phyloP scores from a whole-genome alignment of 495 filamentous ascomycete genomes.

The Tuber umbilicatum region DNA sequence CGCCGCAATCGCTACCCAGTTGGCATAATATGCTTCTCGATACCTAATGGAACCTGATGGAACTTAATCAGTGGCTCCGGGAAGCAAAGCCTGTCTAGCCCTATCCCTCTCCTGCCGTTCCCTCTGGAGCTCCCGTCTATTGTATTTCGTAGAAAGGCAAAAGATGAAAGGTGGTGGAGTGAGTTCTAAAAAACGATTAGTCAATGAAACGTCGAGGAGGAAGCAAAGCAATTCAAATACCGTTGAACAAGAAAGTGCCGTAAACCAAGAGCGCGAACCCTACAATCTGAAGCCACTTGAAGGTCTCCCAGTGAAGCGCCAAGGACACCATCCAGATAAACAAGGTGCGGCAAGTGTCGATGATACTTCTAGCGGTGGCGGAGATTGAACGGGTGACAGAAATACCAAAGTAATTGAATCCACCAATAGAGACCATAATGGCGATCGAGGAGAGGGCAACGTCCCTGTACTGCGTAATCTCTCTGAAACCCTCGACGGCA shows the following conservation, averaged over 20 bases:
- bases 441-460: conserved; percentile 69
- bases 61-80: not conserved
- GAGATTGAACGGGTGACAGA: conserved; percentile 81
- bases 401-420: conserved; percentile 98
- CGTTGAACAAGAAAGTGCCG: conserved; percentile 95
- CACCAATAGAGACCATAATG: conserved; percentile 97
- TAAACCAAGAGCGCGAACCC: conserved; percentile 89
- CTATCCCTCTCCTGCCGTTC: not conserved
- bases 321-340: conserved; percentile 98
- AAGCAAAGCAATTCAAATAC: conserved; percentile 8
- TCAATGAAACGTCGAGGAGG: not conserved
- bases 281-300: conserved; percentile 93
- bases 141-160: not conserved
- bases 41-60: not conserved
- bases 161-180: not conserved
- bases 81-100: conserved; percentile 1
- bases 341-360: conserved; percentile 93
- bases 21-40: not conserved
- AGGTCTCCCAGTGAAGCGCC: conserved; percentile 89
- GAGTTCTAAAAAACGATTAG: not conserved
- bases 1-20: not conserved
- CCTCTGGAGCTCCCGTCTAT: not conserved
- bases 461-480: conserved; percentile 62
- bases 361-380: conserved; percentile 86
- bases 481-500: conserved; percentile 69